These are phyloP conservation scores for Macrotyloma uniflorum DNA, from an alignment of 306 rosid species.

Conservation along the genomic window DNA sequence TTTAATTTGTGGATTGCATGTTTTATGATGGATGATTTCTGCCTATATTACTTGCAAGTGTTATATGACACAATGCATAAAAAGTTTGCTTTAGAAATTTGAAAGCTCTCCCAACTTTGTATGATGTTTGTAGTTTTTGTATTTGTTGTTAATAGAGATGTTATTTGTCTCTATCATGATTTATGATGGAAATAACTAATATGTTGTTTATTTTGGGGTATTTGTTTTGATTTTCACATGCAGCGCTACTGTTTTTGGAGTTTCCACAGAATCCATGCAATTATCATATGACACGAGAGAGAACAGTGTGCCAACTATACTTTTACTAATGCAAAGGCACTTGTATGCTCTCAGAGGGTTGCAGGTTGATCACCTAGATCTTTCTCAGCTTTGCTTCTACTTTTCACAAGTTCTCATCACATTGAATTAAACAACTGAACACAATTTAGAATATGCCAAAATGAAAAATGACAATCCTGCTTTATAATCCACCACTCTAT, in stretches of 20 bases:
- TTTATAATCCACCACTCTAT: background rate
- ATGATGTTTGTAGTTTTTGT: background rate
- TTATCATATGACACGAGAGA: conserved; percentile 86
- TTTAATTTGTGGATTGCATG: conserved; percentile 8
- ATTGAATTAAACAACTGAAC: background rate
- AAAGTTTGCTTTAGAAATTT: background rate
- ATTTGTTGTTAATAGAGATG: background rate
- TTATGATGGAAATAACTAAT: background rate
- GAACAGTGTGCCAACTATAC: conserved; percentile 92
- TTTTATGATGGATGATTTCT: background rate
- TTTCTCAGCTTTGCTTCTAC: background rate
- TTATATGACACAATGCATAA: background rate
- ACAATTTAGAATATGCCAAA: conserved; percentile 3
- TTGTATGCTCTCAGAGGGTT: conserved; percentile 84
- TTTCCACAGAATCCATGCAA: conserved; percentile 94
- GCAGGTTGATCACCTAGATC: conserved; percentile 54
- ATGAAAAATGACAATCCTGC: background rate
- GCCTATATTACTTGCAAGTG: background rate
- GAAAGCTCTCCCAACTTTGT: background rate
- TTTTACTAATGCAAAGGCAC: conserved; percentile 78
- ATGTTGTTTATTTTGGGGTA: conserved; percentile 4
- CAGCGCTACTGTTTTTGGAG: conserved; percentile 90
- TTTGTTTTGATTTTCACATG: conserved; percentile 33
- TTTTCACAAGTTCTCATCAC: background rate
- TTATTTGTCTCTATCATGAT: background rate